Percentiles rank a stretch among this genome's conserved stretches.
Conservation (phyloP, 2,329 filamentous ascomycete genomes). For the Calonectria pseudoturangicola region DNA sequence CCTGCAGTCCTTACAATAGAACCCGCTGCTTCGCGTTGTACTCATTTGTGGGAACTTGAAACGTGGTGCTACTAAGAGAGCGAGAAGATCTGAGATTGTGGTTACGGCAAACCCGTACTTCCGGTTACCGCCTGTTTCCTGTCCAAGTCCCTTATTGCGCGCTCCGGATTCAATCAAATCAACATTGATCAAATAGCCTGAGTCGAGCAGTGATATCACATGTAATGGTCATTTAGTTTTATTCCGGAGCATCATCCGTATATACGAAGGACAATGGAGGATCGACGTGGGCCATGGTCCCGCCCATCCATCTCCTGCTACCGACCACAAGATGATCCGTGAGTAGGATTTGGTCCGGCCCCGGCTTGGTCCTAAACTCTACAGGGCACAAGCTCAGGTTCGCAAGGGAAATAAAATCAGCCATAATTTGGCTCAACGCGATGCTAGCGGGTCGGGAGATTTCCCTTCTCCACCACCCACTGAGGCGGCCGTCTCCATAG, state of each 20-base stretch:
- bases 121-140: slow-evolving; percentile 12
- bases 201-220: slow-evolving; percentile 31
- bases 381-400: slow-evolving; percentile 13
- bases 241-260: slow-evolving; percentile 18
- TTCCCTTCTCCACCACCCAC: slow-evolving; percentile 22
- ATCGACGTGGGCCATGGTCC: slow-evolving; percentile 35
- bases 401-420: slow-evolving; percentile 26
- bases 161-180: background rate
- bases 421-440: slow-evolving; percentile 25
- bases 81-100: slow-evolving; percentile 30
- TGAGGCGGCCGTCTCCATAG: background rate
- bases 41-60: slow-evolving; percentile 30
- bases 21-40: background rate
- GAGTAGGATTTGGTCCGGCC: slow-evolving; percentile 22
- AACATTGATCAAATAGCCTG: background rate
- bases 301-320: slow-evolving; percentile 25
- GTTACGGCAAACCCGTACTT: slow-evolving; percentile 30
- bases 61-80: slow-evolving; percentile 4
- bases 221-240: slow-evolving; percentile 10
- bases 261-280: slow-evolving; percentile 18
- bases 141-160: background rate
- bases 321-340: slow-evolving; percentile 31
- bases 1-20: background rate
- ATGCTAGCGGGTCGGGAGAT: slow-evolving; percentile 2
- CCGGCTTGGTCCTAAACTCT: slow-evolving; percentile 11